Conservation (phyloP, 768 basidiomycete genomes). For the Leccinum broughii region DNA sequence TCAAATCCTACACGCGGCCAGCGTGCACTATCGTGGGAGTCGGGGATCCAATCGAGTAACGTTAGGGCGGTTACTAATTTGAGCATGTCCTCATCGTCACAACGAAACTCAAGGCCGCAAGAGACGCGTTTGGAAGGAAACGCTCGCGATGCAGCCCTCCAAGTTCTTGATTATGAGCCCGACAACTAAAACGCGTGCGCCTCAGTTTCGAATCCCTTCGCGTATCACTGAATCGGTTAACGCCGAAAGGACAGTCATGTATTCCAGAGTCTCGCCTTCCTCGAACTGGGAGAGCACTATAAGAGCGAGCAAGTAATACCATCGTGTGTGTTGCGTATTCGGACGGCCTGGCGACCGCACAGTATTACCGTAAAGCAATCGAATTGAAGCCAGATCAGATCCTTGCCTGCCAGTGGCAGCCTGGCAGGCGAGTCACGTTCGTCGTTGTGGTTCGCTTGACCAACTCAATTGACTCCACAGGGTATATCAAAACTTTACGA, state of each 20-base stretch:
- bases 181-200: conserved; percentile 88
- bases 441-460: conserved; percentile 37
- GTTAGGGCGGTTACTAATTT: background rate
- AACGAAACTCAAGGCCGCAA: conserved; percentile 73
- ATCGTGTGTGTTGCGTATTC: conserved; percentile 1
- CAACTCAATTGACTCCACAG: conserved; percentile 37
- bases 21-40: too few species aligned
- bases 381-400: conserved; percentile 60
- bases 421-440: conserved; percentile 64
- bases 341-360: conserved; percentile 21
- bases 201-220: background rate
- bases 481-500: conserved; percentile 77
- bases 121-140: conserved; percentile 74
- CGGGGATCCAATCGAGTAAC: too few species aligned
- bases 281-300: conserved; percentile 70
- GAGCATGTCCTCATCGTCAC: conserved; percentile 47
- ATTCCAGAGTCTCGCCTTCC: conserved; percentile 76
- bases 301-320: conserved; percentile 83
- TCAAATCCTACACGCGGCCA: too few species aligned
- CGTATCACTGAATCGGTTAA: conserved; percentile 3
- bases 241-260: conserved; percentile 57
- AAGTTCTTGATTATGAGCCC: conserved; percentile 72
- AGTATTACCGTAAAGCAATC: conserved; percentile 83
- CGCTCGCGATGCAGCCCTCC: conserved; percentile 69
- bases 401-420: conserved; percentile 45